phyloP scores from a whole-genome alignment of 169 alveolate genomes.

The Eimeria acervulina region DNA sequence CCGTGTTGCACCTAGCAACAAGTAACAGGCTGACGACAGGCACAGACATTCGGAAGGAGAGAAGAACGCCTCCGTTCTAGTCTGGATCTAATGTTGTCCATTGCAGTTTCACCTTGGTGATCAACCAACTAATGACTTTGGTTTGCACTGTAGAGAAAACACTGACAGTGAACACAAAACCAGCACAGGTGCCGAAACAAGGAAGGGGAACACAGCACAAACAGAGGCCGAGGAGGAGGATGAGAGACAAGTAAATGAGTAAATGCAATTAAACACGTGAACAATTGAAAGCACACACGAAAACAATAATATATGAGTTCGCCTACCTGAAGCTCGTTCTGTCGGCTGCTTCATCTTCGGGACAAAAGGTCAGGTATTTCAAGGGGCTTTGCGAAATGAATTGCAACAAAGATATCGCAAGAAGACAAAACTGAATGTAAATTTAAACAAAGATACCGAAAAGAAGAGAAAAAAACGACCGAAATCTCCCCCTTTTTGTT shows the following conservation, averaged over 20 bases:
- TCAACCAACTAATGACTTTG: too few species aligned
- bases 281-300: not conserved
- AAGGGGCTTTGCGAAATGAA: not conserved
- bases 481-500: not conserved
- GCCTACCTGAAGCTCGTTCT: conserved; percentile 33
- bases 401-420: not conserved
- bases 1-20: too few species aligned
- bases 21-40: too few species aligned
- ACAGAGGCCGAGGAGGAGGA: not conserved
- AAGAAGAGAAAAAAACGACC: not conserved
- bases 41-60: too few species aligned
- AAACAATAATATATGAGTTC: not conserved
- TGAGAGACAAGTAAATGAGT: not conserved
- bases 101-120: too few species aligned
- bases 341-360: conserved; percentile 37
- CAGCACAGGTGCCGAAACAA: not conserved
- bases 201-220: not conserved
- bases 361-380: not conserved
- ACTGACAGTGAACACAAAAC: not conserved
- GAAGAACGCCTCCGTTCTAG: too few species aligned
- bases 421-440: too few species aligned
- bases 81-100: too few species aligned
- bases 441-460: too few species aligned
- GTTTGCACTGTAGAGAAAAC: too few species aligned
- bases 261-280: not conserved